These are phyloP conservation scores for Psilocybe azurescens DNA, from an alignment of 768 basidiomycete species.

Conservation along the genomic window DNA sequence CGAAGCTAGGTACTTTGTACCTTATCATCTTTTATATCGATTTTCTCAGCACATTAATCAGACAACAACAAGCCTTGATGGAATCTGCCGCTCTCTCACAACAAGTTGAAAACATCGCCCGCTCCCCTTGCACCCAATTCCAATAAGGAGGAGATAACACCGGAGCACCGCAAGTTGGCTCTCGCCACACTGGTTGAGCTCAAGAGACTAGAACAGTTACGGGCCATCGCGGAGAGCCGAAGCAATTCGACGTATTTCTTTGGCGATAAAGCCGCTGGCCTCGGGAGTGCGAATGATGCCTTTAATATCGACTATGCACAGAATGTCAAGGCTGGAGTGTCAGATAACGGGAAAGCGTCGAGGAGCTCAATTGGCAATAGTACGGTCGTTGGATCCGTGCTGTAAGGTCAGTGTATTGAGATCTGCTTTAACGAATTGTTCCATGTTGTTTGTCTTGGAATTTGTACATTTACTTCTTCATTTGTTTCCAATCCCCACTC, in stretches of 20 bases:
- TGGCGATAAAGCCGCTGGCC: conserved; percentile 42
- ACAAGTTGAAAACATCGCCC: conserved; percentile 53
- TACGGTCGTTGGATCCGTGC: not conserved
- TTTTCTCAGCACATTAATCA: conserved; percentile 8
- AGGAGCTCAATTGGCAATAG: not conserved
- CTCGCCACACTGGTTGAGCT: conserved; percentile 51
- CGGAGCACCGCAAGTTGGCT: conserved; percentile 40
- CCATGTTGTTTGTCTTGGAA: no score
- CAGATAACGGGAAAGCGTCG: not conserved
- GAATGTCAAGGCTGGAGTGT: conserved; percentile 40
- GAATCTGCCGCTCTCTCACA: conserved; percentile 51
- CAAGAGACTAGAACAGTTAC: conserved; percentile 55
- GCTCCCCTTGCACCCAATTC: conserved; percentile 38
- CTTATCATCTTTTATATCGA: not conserved
- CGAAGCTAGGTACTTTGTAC: conserved; percentile 43
- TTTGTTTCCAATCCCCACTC: no score
- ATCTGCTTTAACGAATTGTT: no score
- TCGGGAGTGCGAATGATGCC: conserved; percentile 40
- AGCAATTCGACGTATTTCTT: conserved; percentile 66
- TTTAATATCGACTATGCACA: conserved; percentile 56
- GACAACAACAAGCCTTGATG: conserved; percentile 48
- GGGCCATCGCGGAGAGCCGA: conserved; percentile 53
- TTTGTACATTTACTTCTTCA: no score
- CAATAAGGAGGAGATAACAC: conserved; percentile 30
- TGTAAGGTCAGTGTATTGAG: not conserved